These are phyloP conservation scores for Termitomyces sp. DNA, from an alignment of 768 basidiomycete genomes.

Conservation along the genomic window DNA sequence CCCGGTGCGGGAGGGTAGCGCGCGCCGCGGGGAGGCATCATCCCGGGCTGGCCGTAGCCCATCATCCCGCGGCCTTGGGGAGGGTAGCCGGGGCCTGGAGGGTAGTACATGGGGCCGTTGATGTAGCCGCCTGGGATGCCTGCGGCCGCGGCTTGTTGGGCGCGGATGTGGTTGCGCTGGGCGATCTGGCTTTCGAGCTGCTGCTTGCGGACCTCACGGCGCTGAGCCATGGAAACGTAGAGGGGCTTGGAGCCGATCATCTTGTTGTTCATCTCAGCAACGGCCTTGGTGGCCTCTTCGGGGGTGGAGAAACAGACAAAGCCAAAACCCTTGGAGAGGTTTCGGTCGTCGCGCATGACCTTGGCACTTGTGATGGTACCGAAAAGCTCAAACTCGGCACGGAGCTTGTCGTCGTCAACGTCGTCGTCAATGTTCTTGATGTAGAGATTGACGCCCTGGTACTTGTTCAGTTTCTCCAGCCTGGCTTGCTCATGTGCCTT, in stretches of 20 bases:
- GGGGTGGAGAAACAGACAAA: slow-evolving; percentile 99
- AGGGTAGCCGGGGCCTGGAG: slow-evolving; percentile 77
- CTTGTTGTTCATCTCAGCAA: slow-evolving; percentile 99
- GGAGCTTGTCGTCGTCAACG: slow-evolving; percentile 95
- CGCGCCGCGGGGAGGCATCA: slow-evolving; percentile 74
- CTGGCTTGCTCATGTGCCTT: slow-evolving; percentile 92
- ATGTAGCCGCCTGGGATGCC: slow-evolving; percentile 81
- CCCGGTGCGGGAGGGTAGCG: slow-evolving; percentile 14
- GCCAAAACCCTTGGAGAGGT: slow-evolving; percentile 91
- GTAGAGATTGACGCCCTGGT: slow-evolving; percentile 98
- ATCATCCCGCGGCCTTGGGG: slow-evolving; percentile 77
- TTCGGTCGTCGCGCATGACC: slow-evolving; percentile 98
- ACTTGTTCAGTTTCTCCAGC: slow-evolving; percentile 97
- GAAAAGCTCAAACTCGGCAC: slow-evolving; percentile 94
- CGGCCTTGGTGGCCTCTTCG: slow-evolving; percentile 98
- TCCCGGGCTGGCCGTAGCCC: slow-evolving; percentile 79
- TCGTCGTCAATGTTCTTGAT: slow-evolving; percentile 99
- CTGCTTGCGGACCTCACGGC: slow-evolving; percentile 95
- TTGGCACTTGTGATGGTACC: slow-evolving; percentile 98
- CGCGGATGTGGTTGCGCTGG: slow-evolving; percentile 94
- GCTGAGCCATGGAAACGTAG: slow-evolving; percentile 97
- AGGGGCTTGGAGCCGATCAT: slow-evolving; percentile 98
- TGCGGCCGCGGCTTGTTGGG: slow-evolving; percentile 92
- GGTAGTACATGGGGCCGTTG: slow-evolving; percentile 84
- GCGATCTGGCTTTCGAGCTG: slow-evolving; percentile 98